Evolutionary conservation across 169 alveolate species (phyloP), one percentile per base, ranked within the genome.

Genomic region (Babesia bigemina): DNA sequence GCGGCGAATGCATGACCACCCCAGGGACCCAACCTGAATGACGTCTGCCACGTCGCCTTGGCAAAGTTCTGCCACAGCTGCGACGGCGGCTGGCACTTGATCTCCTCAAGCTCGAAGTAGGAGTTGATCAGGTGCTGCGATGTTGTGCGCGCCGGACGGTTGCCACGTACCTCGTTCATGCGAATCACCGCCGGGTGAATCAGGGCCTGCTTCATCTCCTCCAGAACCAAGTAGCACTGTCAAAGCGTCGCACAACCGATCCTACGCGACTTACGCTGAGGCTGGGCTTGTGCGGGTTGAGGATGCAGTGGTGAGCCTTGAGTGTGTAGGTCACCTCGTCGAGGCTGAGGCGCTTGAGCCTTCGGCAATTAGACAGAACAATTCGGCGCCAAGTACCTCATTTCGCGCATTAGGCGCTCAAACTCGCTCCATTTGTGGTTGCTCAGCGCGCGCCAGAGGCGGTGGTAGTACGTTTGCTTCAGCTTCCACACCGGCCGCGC

Each of bases 271-370:
- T 45, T 61, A 90, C 95, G 60, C 84, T 73, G 70, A 88, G 86
- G 39, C 81, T 81, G 39, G 85, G 84, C 44, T 57, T 76, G 69
- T 74, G 77, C 60, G 92, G 95, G 57, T 84, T 83, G 22, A 92
- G 67, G 29, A 92, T 84, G 86, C 55, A 87, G 33, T 77, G 75
- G 62, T 86, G 94, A 12, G 88, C 81, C 82, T 87, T 71, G 29
- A 92, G 86, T 21, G 95, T 87, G 87, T 92, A 92, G 2, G 91
- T 85, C 60, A 90, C 95, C 63, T 92, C 95, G 59, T 92, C 95
- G 71, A 74, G 74, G 75, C 79, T 77, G 69, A 88, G 86, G 42
- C 87, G 87, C 70, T 70, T 73, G 52, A 63, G 67, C 69, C 91
- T 79, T 56, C 36, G 39, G 75, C 52, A 71, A 16, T 73, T n/a